Conservation (phyloP, 805 yeast genomes). For the Candida xiaguanensis region DNA sequence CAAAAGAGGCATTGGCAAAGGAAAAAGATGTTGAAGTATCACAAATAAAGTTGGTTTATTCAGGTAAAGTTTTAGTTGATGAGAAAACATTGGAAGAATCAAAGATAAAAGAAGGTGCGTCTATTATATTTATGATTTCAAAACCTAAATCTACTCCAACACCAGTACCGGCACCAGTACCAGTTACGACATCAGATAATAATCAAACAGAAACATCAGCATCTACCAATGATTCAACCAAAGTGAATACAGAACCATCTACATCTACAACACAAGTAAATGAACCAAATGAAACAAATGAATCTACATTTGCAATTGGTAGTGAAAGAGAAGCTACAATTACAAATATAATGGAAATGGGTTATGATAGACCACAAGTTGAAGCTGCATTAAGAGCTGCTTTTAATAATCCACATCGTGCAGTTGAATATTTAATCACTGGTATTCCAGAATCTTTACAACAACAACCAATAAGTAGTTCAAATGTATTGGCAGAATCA, state of each 20-base stretch:
- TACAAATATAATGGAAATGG: slow-evolving; percentile 89
- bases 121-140: slow-evolving; percentile 88
- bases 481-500: slow-evolving; percentile 18
- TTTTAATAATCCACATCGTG: slow-evolving; percentile 95
- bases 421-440: slow-evolving; percentile 88
- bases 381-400: slow-evolving; percentile 93
- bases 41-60: slow-evolving; percentile 85
- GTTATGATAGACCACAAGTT: slow-evolving; percentile 83
- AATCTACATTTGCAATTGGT: slow-evolving; percentile 64
- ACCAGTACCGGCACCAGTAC: slow-evolving; percentile 18
- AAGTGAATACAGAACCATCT: slow-evolving; percentile 13
- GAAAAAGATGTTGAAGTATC: slow-evolving; percentile 64
- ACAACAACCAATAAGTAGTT: slow-evolving; percentile 26
- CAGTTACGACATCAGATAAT: slow-evolving; percentile 20
- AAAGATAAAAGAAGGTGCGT: slow-evolving; percentile 80
- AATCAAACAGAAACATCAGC: slow-evolving; percentile 12
- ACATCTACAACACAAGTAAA: slow-evolving; percentile 17
- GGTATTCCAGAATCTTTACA: slow-evolving; percentile 75
- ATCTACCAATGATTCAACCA: slow-evolving; percentile 12
- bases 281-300: slow-evolving; percentile 17
- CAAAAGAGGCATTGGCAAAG: slow-evolving; percentile 69
- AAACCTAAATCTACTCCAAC: slow-evolving; percentile 26
- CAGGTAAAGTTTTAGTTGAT: slow-evolving; percentile 87
- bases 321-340: slow-evolving; percentile 74
- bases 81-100: slow-evolving; percentile 67